Evolutionary conservation across 345 rosid genomes (phyloP), one percentile per base, ranked within the genome.

Genomic region (Syzygium aromaticum): DNA sequence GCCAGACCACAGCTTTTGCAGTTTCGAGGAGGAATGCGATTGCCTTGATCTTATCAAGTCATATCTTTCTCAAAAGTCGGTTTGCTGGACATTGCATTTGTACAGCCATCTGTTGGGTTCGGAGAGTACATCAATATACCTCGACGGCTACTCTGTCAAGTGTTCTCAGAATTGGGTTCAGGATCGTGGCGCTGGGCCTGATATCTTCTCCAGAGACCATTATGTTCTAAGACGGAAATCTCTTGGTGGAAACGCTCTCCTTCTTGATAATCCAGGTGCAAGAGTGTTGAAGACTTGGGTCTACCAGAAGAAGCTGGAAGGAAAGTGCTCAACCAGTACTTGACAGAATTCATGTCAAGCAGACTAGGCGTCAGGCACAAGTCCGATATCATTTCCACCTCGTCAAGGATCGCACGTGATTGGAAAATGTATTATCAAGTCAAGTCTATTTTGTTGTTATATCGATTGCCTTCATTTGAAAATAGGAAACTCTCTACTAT

Each of bases 311-410:
- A 97, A 87, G 99, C 98, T 61, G 99, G 92, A 56, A 92, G 92
- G 93, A 94, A 89, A 90, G 96, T 95, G 43, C 94, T 96, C n/a
- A 91, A 89, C 90, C 97, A 95, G 93, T 95, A 94, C 90, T 91
- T 96, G 92, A 96, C 96, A 38, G 98, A 95, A 93, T 95, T 97
- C 90, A 95, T 94, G 99, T 96, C 99, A 21, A 96, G 99, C 43
- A 92, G 99, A 86, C 96, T 95, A 3, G 96, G 99, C 3, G 96
- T 96, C 6, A 87, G 91, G 92, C 97, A 96, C 0, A 94, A 95
- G 86, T 88, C 94, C 14, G 91, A 89, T 33, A 84, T 97, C 51
- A 91, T 95, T 52, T 92, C 94, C 11, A 91, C 99, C 19, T 95
- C 98, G 30, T 94, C 99, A 0, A 92, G 93, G 88, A 94, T 96